Percentiles rank a stretch among this genome's conserved stretches.
These are phyloP conservation scores for Morella rubra DNA, from an alignment of 306 rosid genomes.

Conservation along the genomic window DNA sequence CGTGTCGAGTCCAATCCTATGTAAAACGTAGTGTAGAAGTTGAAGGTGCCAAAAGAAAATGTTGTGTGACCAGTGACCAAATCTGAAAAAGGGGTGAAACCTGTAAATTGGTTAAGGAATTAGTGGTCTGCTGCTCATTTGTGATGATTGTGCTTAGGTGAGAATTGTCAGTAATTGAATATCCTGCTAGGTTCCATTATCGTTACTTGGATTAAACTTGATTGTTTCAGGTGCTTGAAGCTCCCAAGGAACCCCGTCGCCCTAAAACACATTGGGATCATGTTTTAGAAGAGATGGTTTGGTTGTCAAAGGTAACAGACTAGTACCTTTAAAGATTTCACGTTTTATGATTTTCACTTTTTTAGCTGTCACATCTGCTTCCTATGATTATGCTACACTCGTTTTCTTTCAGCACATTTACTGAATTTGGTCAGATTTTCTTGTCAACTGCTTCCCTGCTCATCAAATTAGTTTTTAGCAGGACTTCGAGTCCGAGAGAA, in stretches of 20 bases:
- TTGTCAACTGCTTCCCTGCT: constrained; percentile 17
- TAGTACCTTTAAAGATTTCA: constrained; percentile 22
- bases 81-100: not conserved
- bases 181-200: constrained; percentile 12
- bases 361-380: not conserved
- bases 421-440: not conserved
- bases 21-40: not conserved
- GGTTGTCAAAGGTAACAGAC: constrained; percentile 84
- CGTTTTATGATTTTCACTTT: constrained; percentile 1
- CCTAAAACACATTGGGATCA: constrained; percentile 99
- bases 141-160: constrained; percentile 3
- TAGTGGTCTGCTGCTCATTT: constrained; percentile 3
- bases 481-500: constrained; percentile 99
- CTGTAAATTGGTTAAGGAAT: not conserved
- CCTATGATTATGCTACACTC: not conserved
- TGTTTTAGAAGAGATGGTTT: constrained; percentile 97
- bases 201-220: constrained; percentile 22
- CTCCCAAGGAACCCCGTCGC: constrained; percentile 78
- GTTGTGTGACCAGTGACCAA: not conserved
- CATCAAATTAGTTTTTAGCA: constrained; percentile 40
- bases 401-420: not conserved
- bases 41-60: not conserved
- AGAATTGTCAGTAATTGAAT: constrained; percentile 15
- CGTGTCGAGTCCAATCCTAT: not conserved
- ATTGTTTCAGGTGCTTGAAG: constrained; percentile 76